Conservation (phyloP, 1,284 basidiomycete genomes). For the Phellopilus nigrolimitatus region DNA sequence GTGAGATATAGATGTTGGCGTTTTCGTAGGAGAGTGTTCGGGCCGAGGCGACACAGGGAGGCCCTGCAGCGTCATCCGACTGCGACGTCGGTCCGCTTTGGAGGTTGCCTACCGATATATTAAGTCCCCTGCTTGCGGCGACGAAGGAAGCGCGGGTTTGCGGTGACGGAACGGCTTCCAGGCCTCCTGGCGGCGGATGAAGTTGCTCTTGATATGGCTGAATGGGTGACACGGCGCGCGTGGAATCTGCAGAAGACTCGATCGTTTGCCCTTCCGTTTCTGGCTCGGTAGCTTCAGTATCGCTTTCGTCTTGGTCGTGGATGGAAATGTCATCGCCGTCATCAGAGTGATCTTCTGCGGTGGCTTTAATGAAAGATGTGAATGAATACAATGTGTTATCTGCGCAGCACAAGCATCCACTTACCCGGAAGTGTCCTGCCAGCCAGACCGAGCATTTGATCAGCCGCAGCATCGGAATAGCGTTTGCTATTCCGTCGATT, state of each 20-base stretch:
- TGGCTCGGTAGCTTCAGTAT: slow-evolving; percentile 46
- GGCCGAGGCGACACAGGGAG: slow-evolving; percentile 60
- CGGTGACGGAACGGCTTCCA: slow-evolving; percentile 33
- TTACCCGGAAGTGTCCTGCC: slow-evolving; percentile 61
- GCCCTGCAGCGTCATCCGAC: slow-evolving; percentile 50
- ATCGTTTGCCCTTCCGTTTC: slow-evolving; percentile 38
- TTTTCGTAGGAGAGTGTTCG: slow-evolving; percentile 29
- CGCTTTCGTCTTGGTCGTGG: slow-evolving; percentile 61
- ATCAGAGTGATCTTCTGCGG: slow-evolving; percentile 60
- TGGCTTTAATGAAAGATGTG: slow-evolving; percentile 31
- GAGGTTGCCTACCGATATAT: slow-evolving; percentile 47
- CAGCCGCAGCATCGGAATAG: slow-evolving; percentile 74
- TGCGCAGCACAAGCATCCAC: slow-evolving; percentile 29
- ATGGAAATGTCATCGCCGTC: slow-evolving; percentile 63
- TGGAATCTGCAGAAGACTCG: slow-evolving; percentile 45
- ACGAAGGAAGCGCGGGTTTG: slow-evolving; percentile 51
- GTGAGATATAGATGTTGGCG: slow-evolving; percentile 16
- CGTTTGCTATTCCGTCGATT: slow-evolving; percentile 69
- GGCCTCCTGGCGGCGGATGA: slow-evolving; percentile 28
- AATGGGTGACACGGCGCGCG: slow-evolving; percentile 22
- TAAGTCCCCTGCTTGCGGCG: slow-evolving; percentile 67
- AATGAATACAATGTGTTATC: slow-evolving; percentile 23
- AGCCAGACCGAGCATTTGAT: slow-evolving; percentile 66
- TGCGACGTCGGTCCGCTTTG: slow-evolving; percentile 47
- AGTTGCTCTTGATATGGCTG: slow-evolving; percentile 26